These are phyloP conservation scores for Penicillium silybi DNA, from an alignment of 495 filamentous ascomycete species.

Conservation along the genomic window DNA sequence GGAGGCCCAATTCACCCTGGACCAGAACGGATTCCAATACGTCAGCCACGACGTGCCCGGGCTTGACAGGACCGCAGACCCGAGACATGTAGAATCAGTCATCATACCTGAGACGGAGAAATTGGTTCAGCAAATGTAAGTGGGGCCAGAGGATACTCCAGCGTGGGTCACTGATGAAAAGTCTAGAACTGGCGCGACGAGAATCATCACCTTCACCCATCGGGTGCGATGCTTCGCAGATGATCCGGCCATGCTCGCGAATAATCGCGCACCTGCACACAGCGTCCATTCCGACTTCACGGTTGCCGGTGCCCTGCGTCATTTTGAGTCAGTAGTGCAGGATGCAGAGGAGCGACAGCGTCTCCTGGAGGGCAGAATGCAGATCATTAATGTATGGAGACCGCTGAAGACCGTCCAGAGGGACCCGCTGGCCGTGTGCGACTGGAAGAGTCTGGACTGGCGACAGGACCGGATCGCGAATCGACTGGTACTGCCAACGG, in stretches of 20 bases:
- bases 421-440: slow-evolving; percentile 50
- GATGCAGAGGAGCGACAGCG: slow-evolving; percentile 44
- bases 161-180: background rate
- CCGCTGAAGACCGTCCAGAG: slow-evolving; percentile 52
- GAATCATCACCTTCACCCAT: slow-evolving; percentile 9
- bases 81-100: background rate
- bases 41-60: slow-evolving; percentile 12
- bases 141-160: background rate
- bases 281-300: slow-evolving; percentile 22
- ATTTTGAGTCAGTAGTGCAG: slow-evolving; percentile 6
- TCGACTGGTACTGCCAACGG: slow-evolving; percentile 8
- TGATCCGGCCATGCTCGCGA: slow-evolving; percentile 7
- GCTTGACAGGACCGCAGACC: slow-evolving; percentile 1
- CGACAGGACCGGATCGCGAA: slow-evolving; percentile 9
- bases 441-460: slow-evolving; percentile 21
- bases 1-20: slow-evolving; percentile 3
- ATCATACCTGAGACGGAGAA: slow-evolving; percentile 14
- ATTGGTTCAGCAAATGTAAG: slow-evolving; percentile 12
- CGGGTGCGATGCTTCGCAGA: slow-evolving; percentile 13
- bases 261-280: slow-evolving; percentile 16
- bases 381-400: slow-evolving; percentile 66
- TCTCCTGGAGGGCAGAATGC: slow-evolving; percentile 49
- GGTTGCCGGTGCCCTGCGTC: slow-evolving; percentile 4
- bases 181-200: slow-evolving; percentile 12
- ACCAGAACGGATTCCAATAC: slow-evolving; percentile 10